Conservation (phyloP, 2,329 filamentous ascomycete genomes). For the Fusarium sp. region DNA sequence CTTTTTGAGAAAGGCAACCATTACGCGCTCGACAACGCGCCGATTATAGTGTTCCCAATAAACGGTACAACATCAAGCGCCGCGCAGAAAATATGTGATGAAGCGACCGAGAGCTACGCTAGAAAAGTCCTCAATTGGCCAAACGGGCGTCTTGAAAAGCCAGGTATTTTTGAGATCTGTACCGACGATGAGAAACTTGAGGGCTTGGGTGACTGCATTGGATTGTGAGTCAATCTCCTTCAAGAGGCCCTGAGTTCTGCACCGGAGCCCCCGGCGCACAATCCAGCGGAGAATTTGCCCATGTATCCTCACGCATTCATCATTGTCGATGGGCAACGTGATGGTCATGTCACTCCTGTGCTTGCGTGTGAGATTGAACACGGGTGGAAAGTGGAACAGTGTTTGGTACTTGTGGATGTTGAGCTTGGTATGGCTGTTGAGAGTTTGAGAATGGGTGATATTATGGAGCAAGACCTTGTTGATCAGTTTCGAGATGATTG, state of each 20-base stretch:
- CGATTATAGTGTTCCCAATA: rapidly evolving
- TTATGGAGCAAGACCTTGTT: not conserved
- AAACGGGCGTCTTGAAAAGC: not conserved
- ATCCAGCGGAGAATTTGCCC: not conserved
- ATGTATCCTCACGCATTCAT: not conserved
- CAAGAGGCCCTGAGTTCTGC: not conserved
- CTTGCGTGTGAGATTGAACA: not conserved
- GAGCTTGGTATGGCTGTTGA: not conserved
- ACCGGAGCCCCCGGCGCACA: rapidly evolving
- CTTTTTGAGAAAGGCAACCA: not conserved
- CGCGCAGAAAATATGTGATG: not conserved
- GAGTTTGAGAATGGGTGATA: not conserved
- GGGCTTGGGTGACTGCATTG: rapidly evolving
- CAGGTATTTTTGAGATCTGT: not conserved
- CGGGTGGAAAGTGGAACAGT: not conserved
- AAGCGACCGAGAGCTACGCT: not conserved
- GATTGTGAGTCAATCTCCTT: not conserved
- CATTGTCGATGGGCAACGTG: rapidly evolving
- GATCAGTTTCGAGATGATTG: not conserved
- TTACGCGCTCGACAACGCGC: not conserved
- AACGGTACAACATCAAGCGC: not conserved
- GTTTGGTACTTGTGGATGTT: not conserved
- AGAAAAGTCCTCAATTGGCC: not conserved
- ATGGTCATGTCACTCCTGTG: rapidly evolving
- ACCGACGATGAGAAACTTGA: rapidly evolving